Evolutionary conservation across 2,329 filamentous ascomycete genomes (phyloP), one percentile per base, ranked within the genome.

Genomic region (Hymenoscyphus linearis): DNA sequence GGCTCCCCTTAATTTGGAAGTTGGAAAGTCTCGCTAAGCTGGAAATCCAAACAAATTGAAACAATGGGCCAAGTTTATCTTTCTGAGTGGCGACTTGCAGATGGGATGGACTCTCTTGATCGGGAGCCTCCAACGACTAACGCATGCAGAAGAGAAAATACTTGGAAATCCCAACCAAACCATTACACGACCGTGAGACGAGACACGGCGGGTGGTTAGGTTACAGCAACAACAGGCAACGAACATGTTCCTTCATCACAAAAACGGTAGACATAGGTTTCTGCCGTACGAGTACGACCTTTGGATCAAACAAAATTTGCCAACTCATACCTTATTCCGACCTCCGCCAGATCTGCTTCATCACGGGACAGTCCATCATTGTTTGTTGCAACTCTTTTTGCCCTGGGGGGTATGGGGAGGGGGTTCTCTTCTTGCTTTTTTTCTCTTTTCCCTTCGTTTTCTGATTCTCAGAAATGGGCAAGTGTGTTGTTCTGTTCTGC

Each of bases 281-380:
- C 22, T 58, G 56, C n/a, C 18, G 22, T 50, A 22, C 44, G 6
- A 16, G 56, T 58, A 26, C 35, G 56, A 35, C 55, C 22, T 7
- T n/a, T 40, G 35, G 44, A 52, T 58, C 56, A 25, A 50, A 40
- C 37, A 40, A 22, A 50, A 47, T 36, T 16, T 58, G 44, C 56
- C 56, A 58, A 58, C 40, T 34, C 44, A 58, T 44, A 58, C 44
- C 31, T 58, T 31, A 37, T 52, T 58, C 56, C 56, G 56, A 58
- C 56, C 44, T 58, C 56, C 3, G 18, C 44, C 44, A 22, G 9
- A 50, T 50, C 18, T 22, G 44, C 44, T 40, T 50, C 44, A 50
- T 50, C 44, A 50, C 44, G 44, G 22, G 44, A 50, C 44, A 50
- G 44, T 18, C n/a, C 3, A 40, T 2, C n/a, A 16, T 5, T n/a